Percentiles rank a stretch among this genome's conserved stretches.
These are phyloP conservation scores for Athelia sp. DNA, from an alignment of 1,284 basidiomycete genomes.

Conservation along the genomic window DNA sequence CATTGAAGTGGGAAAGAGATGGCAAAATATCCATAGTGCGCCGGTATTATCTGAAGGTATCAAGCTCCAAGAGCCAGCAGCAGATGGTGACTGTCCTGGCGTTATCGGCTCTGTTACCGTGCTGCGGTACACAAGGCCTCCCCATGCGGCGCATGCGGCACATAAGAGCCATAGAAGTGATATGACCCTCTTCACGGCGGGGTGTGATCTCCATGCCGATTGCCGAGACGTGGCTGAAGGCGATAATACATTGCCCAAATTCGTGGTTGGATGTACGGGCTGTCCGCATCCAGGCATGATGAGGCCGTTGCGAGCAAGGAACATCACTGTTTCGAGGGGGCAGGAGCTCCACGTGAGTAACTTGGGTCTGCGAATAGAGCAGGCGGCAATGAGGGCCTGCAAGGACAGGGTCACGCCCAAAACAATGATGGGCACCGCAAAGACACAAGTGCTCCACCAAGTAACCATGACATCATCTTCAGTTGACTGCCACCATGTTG, in stretches of 20 bases:
- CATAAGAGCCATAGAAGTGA: background rate
- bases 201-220: background rate
- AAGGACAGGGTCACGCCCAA: background rate
- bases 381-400: background rate
- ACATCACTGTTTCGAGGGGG: background rate
- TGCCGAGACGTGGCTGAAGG: background rate
- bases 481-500: background rate
- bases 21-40: too few species aligned
- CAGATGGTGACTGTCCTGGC: too few species aligned
- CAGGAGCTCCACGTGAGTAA: background rate
- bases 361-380: background rate
- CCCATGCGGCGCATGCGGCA: background rate
- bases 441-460: background rate
- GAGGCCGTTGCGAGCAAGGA: background rate
- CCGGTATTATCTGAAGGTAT: too few species aligned
- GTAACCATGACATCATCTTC: background rate
- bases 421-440: background rate
- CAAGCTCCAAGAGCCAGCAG: too few species aligned
- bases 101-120: too few species aligned
- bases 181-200: background rate
- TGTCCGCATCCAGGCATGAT: background rate
- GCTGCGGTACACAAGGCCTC: background rate
- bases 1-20: too few species aligned
- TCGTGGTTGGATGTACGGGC: background rate
- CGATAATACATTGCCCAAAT: background rate